Evolutionary conservation across 2,329 filamentous ascomycete species (phyloP).

Genomic region (Scopulariopsis brevicaulis): DNA sequence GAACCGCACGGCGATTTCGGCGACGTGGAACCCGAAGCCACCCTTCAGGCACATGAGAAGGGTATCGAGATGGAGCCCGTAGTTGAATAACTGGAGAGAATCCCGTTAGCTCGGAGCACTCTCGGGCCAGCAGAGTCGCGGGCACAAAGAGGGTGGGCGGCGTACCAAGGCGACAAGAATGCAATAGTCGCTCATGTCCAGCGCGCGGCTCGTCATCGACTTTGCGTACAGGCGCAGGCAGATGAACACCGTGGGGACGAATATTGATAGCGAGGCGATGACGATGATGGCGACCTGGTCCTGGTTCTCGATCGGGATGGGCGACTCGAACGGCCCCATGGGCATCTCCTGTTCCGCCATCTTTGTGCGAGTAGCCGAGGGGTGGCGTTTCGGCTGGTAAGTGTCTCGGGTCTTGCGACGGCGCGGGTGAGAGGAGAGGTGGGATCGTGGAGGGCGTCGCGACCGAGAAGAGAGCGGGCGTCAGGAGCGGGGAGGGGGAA

Average conservation of each 20-base stretch:
- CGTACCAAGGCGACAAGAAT: conserved; percentile 5
- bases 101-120: not conserved
- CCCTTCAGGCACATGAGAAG: conserved; percentile 4
- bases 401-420: not conserved
- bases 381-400: not conserved
- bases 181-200: conserved; percentile 5
- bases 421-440: not conserved
- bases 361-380: not conserved
- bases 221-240: conserved; percentile 1
- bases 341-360: not conserved
- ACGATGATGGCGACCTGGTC: conserved; percentile 4
- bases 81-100: conserved; percentile 4
- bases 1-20: conserved; percentile 4
- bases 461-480: too few species aligned
- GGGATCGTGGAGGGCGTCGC: not conserved
- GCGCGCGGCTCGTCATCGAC: not conserved
- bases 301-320: conserved; percentile 6
- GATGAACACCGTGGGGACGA: conserved; percentile 4
- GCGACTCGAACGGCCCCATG: conserved; percentile 1
- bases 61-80: conserved; percentile 5
- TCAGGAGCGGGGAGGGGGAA: too few species aligned
- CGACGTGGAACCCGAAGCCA: conserved; percentile 5
- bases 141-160: not conserved
- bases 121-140: not conserved
- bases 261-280: conserved; percentile 3